These are phyloP conservation scores for Neostapfia colusana DNA, from an alignment of 176 grass and related monocot species.

Conservation along the genomic window DNA sequence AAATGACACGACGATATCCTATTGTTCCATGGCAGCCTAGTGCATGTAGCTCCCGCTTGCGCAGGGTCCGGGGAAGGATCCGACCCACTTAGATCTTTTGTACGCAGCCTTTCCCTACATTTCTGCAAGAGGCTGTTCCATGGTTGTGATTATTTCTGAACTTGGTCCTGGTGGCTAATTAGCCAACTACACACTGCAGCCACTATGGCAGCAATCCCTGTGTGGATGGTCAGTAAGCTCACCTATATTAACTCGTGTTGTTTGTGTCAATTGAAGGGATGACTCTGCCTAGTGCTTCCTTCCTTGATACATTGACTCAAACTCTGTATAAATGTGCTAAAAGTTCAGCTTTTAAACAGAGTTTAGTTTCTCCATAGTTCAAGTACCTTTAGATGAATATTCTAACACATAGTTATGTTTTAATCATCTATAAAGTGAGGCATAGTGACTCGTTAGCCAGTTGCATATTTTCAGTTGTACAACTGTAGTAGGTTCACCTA, in stretches of 20 bases:
- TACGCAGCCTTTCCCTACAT: too few relatives aligned
- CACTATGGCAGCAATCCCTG: conserved; percentile 27
- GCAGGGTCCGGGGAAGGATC: too few relatives aligned
- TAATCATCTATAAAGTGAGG: neutral
- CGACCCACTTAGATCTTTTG: too few relatives aligned
- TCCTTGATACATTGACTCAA: conserved; percentile 38
- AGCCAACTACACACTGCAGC: conserved; percentile 55
- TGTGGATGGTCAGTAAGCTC: conserved; percentile 67
- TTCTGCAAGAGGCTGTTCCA: too few relatives aligned
- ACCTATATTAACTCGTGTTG: conserved; percentile 48
- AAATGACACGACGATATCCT: too few relatives aligned
- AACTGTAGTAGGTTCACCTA: conserved; percentile 30
- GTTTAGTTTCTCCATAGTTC: neutral
- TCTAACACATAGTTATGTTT: neutral
- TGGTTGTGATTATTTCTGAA: neutral
- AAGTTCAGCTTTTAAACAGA: neutral
- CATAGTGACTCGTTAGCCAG: conserved; percentile 13
- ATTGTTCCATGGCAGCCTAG: too few relatives aligned
- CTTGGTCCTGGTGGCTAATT: conserved; percentile 51
- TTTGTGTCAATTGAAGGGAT: conserved; percentile 40
- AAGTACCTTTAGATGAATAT: neutral
- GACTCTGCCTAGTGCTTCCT: conserved; percentile 12
- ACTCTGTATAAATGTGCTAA: neutral
- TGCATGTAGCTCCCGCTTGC: too few relatives aligned
- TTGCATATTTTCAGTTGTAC: conserved; percentile 20